Evolutionary conservation across 1,284 basidiomycete species (phyloP).

Genomic region (Cutaneotrichosporon curvatum): DNA sequence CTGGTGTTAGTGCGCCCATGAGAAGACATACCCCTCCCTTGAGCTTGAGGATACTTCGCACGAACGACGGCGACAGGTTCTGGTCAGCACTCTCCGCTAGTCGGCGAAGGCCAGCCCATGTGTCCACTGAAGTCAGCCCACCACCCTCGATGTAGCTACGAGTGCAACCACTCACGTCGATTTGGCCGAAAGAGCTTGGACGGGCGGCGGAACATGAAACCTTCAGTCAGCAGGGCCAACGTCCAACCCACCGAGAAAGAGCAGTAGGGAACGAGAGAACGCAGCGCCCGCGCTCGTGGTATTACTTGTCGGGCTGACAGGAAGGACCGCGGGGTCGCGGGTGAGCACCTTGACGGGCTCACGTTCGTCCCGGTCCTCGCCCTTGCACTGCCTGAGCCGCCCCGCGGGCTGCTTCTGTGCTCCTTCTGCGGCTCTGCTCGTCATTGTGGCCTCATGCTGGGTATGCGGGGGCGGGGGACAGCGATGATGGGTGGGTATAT

Average conservation of each 20-base stretch:
- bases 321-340: no score
- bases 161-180: slow-evolving; percentile 34
- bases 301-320: slow-evolving; percentile 16
- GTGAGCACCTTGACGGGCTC: no score
- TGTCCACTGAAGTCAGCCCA: slow-evolving; percentile 37
- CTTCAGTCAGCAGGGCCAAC: slow-evolving; percentile 12
- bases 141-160: background rate
- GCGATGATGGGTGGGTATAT: no score
- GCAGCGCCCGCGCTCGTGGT: slow-evolving; percentile 37
- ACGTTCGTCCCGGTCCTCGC: no score
- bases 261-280: slow-evolving; percentile 37
- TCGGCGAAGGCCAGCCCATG: slow-evolving; percentile 40
- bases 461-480: no score
- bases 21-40: slow-evolving; percentile 28
- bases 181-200: slow-evolving; percentile 44
- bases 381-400: background rate
- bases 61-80: slow-evolving; percentile 38
- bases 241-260: slow-evolving; percentile 32
- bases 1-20: slow-evolving; percentile 2
- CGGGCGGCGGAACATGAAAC: slow-evolving; percentile 43
- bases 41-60: slow-evolving; percentile 33
- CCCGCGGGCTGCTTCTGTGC: no score
- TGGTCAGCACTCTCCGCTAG: slow-evolving; percentile 42
- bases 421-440: no score
- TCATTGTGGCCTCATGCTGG: no score